Conservation (phyloP, 2,329 filamentous ascomycete species). For the Aureobasidium mangrovei region DNA sequence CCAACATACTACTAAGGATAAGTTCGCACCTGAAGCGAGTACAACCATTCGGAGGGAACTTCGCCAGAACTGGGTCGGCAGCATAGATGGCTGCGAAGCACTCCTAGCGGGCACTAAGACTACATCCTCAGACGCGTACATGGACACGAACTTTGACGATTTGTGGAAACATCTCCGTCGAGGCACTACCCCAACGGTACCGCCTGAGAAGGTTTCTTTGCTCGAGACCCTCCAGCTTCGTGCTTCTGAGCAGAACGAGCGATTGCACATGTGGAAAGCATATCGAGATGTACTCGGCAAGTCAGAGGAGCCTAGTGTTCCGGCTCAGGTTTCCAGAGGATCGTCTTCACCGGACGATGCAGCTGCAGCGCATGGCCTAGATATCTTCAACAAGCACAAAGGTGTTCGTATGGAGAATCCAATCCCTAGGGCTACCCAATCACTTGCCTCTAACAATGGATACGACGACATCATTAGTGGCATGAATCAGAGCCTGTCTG, state of each 20-base stretch:
- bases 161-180: slow-evolving; percentile 57
- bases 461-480: slow-evolving; percentile 28
- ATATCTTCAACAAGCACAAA: slow-evolving; percentile 10
- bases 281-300: slow-evolving; percentile 26
- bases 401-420: background rate
- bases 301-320: background rate
- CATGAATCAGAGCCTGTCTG: slow-evolving; percentile 26
- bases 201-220: slow-evolving; percentile 20
- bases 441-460: slow-evolving; percentile 5
- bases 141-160: slow-evolving; percentile 58
- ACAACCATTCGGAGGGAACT: slow-evolving; percentile 48
- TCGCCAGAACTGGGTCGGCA: slow-evolving; percentile 69
- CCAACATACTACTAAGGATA: background rate
- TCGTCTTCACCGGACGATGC: background rate
- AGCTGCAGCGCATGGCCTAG: background rate
- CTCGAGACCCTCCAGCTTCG: slow-evolving; percentile 64
- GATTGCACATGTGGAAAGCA: slow-evolving; percentile 65
- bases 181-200: slow-evolving; percentile 39
- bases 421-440: slow-evolving; percentile 16
- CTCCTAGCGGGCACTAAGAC: slow-evolving; percentile 59
- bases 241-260: slow-evolving; percentile 56
- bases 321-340: background rate
- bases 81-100: slow-evolving; percentile 62
- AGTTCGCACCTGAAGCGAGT: slow-evolving; percentile 17
- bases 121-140: slow-evolving; percentile 50